Evolutionary conservation across 2,329 filamentous ascomycete genomes (phyloP).

Genomic region (Aspergillus alliaceus): DNA sequence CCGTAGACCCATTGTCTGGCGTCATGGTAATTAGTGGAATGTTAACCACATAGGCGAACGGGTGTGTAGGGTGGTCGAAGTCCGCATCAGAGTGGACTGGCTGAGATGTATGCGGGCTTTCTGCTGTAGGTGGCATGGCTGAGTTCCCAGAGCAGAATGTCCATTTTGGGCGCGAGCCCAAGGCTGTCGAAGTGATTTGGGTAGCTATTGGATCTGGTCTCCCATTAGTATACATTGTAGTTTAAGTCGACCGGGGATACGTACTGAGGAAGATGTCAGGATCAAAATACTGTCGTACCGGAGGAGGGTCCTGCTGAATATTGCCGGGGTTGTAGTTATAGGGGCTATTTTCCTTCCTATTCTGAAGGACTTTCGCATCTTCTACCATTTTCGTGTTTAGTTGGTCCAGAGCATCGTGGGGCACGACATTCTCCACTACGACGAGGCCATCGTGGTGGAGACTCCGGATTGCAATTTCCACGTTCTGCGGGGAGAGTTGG

Average conservation of each 20-base stretch:
- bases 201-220: constrained; percentile 51
- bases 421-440: constrained; percentile 55
- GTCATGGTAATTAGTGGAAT: constrained; percentile 53
- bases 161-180: constrained; percentile 57
- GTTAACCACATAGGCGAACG: constrained; percentile 59
- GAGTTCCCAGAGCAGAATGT: constrained; percentile 58
- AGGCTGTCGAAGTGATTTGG: constrained; percentile 43
- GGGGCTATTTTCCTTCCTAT: constrained; percentile 53
- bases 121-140: constrained; percentile 50
- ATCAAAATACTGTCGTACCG: constrained; percentile 51
- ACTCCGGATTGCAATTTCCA: constrained; percentile 56
- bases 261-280: constrained; percentile 56
- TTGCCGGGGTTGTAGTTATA: constrained; percentile 63
- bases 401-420: constrained; percentile 52
- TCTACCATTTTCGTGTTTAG: constrained; percentile 61
- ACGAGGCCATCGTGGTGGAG: constrained; percentile 58
- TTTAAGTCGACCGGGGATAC: constrained; percentile 5
- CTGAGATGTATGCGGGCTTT: constrained; percentile 30
- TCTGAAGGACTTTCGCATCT: constrained; percentile 56
- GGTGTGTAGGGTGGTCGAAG: constrained; percentile 55
- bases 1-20: constrained; percentile 56
- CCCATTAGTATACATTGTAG: neutral
- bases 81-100: constrained; percentile 62
- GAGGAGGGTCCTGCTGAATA: constrained; percentile 60
- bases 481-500: constrained; percentile 48